These are phyloP conservation scores for Diaporthe citriasiana DNA, from an alignment of 2,329 filamentous ascomycete species.

Conservation along the genomic window DNA sequence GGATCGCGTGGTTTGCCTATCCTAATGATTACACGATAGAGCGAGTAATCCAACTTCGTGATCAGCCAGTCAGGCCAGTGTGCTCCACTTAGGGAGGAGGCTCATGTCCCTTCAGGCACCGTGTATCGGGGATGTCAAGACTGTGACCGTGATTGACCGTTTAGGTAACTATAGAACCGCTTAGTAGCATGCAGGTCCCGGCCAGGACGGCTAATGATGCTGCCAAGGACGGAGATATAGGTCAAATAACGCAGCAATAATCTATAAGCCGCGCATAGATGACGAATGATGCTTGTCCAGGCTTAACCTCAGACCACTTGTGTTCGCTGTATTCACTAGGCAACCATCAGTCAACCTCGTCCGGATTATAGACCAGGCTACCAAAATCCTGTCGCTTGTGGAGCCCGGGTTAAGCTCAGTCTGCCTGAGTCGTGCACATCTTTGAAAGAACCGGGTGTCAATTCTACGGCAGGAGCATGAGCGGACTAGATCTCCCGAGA, in stretches of 20 bases:
- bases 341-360: neutral
- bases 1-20: neutral
- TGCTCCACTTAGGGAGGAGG: conserved; percentile 9
- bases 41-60: neutral
- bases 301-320: neutral
- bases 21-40: conserved; percentile 7
- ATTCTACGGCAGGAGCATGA: neutral
- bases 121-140: neutral
- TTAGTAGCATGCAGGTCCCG: conserved; percentile 13
- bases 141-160: conserved; percentile 2
- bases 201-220: conserved; percentile 11
- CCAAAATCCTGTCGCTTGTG: neutral
- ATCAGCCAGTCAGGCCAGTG: neutral
- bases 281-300: neutral
- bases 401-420: neutral
- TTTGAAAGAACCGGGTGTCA: neutral
- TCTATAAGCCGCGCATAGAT: conserved; percentile 12
- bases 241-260: conserved; percentile 8
- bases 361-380: neutral
- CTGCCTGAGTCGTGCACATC: conserved; percentile 23
- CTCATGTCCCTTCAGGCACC: neutral
- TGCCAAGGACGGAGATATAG: conserved; percentile 21
- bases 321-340: neutral
- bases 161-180: conserved; percentile 7
- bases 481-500: conserved; percentile 18